Conservation (phyloP, 2,329 filamentous ascomycete genomes). For the Xylaria sp. region DNA sequence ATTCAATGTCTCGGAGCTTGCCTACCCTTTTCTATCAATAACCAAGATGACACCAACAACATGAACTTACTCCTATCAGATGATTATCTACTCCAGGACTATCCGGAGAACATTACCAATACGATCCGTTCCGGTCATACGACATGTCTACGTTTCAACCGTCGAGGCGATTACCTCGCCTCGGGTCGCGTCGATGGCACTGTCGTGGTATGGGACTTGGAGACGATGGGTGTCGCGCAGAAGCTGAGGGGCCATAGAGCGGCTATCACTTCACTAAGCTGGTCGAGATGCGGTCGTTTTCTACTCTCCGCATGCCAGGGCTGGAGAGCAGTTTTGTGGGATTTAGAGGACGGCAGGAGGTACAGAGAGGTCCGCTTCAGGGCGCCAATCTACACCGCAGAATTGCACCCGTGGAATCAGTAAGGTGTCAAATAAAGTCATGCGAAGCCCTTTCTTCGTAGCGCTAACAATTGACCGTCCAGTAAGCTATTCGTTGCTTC, state of each 20-base stretch:
- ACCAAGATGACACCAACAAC: constrained; percentile 41
- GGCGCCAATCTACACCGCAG: constrained; percentile 93
- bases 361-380: constrained; percentile 90
- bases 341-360: constrained; percentile 75
- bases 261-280: constrained; percentile 93
- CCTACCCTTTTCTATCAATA: neutral
- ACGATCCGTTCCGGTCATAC: constrained; percentile 80
- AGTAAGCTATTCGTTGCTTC: constrained; percentile 89
- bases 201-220: constrained; percentile 95
- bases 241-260: constrained; percentile 93
- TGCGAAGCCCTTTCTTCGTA: neutral
- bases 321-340: constrained; percentile 97
- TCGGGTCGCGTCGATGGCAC: constrained; percentile 94
- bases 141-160: constrained; percentile 84
- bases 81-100: constrained; percentile 77
- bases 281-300: constrained; percentile 92
- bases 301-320: constrained; percentile 93
- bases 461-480: constrained; percentile 25
- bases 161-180: constrained; percentile 92
- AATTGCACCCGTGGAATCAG: constrained; percentile 92
- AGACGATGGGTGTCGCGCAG: constrained; percentile 95
- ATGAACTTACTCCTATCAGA: constrained; percentile 72
- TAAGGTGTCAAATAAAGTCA: constrained; percentile 55
- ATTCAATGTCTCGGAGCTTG: neutral
- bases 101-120: constrained; percentile 88